Evolutionary conservation across 2,329 filamentous ascomycete genomes (phyloP).

Genomic region (Coleophoma crateriformis): DNA sequence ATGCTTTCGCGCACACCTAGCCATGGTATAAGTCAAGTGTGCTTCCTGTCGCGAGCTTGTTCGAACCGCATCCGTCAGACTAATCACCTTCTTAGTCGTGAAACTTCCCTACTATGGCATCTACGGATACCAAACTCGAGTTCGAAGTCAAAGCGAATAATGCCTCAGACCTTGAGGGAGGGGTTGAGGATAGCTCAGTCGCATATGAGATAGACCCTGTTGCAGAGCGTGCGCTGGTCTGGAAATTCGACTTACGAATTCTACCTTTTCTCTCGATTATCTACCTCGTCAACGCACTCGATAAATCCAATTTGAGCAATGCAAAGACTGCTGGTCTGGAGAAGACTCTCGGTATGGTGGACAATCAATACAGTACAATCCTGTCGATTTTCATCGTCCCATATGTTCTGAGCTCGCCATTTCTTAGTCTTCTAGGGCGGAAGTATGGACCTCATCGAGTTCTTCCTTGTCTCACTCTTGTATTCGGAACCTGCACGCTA

Average conservation of each 20-base stretch:
- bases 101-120: too few relatives aligned
- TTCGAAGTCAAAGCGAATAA: too few relatives aligned
- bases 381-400: not conserved
- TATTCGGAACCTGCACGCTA: not conserved
- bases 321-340: slow-evolving; percentile 46
- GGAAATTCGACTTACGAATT: not conserved
- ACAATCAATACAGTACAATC: slow-evolving; percentile 10
- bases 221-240: not conserved
- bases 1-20: too few relatives aligned
- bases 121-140: too few relatives aligned
- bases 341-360: slow-evolving; percentile 37
- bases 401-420: not conserved
- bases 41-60: too few relatives aligned
- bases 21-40: too few relatives aligned
- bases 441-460: not conserved
- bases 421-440: not conserved
- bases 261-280: not conserved
- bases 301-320: slow-evolving; percentile 34
- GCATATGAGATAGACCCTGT: not conserved
- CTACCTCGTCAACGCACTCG: not conserved
- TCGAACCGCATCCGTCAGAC: too few relatives aligned
- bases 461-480: not conserved
- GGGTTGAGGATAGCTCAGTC: not conserved
- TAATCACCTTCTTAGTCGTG: too few relatives aligned
- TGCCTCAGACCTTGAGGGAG: too few relatives aligned